Percentiles rank a stretch among this genome's conserved stretches.
Conservation (phyloP, 2,329 filamentous ascomycete species). For the Tricladium varicosporioides region DNA sequence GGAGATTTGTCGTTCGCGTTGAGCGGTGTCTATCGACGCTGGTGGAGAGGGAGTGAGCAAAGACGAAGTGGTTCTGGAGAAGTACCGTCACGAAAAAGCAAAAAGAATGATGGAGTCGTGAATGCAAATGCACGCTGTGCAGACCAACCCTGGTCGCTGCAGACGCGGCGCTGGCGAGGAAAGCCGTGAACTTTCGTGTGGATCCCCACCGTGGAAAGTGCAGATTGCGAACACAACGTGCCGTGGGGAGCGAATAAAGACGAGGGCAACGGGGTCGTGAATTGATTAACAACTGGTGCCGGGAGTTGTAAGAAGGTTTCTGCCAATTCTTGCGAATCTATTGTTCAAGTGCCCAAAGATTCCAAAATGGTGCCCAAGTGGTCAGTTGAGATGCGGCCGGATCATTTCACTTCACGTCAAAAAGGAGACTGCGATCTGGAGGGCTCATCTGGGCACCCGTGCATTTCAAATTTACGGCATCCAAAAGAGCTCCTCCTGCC, state of each 20-base stretch:
- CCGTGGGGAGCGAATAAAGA: background rate
- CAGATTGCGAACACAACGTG: background rate
- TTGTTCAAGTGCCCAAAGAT: too few species aligned
- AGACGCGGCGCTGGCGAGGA: background rate
- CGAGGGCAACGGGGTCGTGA: too few species aligned
- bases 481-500: too few species aligned
- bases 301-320: too few species aligned
- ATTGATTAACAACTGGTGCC: too few species aligned
- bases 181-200: background rate
- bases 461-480: too few species aligned
- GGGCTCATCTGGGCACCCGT: too few species aligned
- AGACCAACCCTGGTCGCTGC: background rate
- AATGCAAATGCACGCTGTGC: background rate
- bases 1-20: background rate
- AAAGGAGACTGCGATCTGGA: too few species aligned
- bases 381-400: too few species aligned
- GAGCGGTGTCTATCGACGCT: background rate
- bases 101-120: background rate
- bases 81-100: background rate
- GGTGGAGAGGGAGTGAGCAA: background rate
- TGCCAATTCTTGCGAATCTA: too few species aligned
- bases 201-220: background rate
- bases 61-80: background rate
- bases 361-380: too few species aligned
- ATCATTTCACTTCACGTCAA: too few species aligned